A percentile compares a stretch with the other conserved stretches of the same genome.
Evolutionary conservation across 2,329 filamentous ascomycete species (phyloP).

Genomic region (Xylaria sp.): DNA sequence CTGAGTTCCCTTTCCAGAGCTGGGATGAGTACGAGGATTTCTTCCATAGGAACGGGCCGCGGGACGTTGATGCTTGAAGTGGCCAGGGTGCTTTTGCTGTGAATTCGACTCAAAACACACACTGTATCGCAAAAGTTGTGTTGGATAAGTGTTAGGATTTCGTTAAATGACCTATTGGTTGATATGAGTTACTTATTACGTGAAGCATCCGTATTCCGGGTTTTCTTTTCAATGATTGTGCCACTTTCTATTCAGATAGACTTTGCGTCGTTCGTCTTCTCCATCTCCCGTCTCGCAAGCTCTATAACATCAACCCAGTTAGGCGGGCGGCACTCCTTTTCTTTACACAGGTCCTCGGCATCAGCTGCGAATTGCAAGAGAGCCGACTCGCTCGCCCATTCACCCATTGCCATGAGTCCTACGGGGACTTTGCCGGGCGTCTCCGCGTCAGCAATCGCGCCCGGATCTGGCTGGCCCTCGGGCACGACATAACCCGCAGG

Average conservation of each 20-base stretch:
- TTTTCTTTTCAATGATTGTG: rapidly evolving
- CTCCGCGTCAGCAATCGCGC: constrained; percentile 47
- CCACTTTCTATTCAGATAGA: background rate
- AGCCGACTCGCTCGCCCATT: constrained; percentile 63
- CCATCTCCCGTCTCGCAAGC: constrained; percentile 49
- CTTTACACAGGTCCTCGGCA: constrained; percentile 52
- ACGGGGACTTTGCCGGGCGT: constrained; percentile 58
- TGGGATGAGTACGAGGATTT: constrained; percentile 43
- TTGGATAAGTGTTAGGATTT: background rate
- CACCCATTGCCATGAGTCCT: constrained; percentile 65
- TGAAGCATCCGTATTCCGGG: no score
- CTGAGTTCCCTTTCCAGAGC: constrained; percentile 40
- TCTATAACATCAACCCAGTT: constrained; percentile 59
- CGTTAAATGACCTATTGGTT: background rate
- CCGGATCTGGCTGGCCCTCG: constrained; percentile 46
- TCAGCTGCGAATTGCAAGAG: constrained; percentile 61
- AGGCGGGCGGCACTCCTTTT: constrained; percentile 46
- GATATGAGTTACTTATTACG: background rate
- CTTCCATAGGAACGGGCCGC: constrained; percentile 39
- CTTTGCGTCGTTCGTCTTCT: background rate
- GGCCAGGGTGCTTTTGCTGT: no score
- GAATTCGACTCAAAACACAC: background rate
- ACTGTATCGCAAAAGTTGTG: background rate
- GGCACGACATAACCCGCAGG: constrained; percentile 58
- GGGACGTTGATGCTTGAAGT: constrained; percentile 41